A percentile compares a stretch with the other conserved stretches of the same genome.
phyloP scores from a whole-genome alignment of 208 protist genomes.

The Crithidia thermophila region DNA sequence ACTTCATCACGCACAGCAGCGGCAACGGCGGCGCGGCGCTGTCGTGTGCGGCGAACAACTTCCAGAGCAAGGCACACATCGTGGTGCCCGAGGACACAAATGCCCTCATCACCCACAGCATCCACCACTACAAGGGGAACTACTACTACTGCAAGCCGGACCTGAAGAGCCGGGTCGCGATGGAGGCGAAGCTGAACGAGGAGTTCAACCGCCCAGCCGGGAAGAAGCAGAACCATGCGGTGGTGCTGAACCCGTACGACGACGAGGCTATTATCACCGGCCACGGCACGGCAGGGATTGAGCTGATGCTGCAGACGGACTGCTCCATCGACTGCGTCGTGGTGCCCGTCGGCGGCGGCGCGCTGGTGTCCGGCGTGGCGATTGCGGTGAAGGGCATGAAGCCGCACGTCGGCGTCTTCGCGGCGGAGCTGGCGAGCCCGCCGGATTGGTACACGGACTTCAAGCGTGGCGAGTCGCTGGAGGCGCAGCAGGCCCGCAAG shows the following conservation, averaged over 20 bases:
- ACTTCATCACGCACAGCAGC: slow-evolving; percentile 89
- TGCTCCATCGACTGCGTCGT: slow-evolving; percentile 85
- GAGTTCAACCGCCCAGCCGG: slow-evolving; percentile 43
- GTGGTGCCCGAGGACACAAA: slow-evolving; percentile 86
- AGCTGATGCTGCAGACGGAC: slow-evolving; percentile 89
- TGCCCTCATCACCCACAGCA: slow-evolving; percentile 71
- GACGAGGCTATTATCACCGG: slow-evolving; percentile 92
- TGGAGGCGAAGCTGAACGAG: slow-evolving; percentile 40
- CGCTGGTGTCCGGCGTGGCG: slow-evolving; percentile 86
- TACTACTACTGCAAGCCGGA: slow-evolving; percentile 52
- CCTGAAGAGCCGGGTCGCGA: slow-evolving; percentile 47
- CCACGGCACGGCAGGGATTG: slow-evolving; percentile 85
- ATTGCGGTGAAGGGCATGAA: slow-evolving; percentile 91
- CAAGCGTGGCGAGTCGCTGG: slow-evolving; percentile 45
- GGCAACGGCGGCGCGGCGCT: slow-evolving; percentile 94
- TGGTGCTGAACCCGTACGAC: slow-evolving; percentile 93
- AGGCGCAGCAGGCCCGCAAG: slow-evolving; percentile 6
- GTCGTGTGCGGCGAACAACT: slow-evolving; percentile 76
- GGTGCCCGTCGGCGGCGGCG: slow-evolving; percentile 88
- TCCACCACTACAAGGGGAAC: slow-evolving; percentile 64
- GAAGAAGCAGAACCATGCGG: slow-evolving; percentile 56
- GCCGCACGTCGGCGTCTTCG: slow-evolving; percentile 88
- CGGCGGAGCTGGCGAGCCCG: slow-evolving; percentile 64
- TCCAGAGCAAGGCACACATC: slow-evolving; percentile 83
- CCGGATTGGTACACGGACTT: slow-evolving; percentile 37